A percentile compares a stretch with the other conserved stretches of the same genome.
phyloP scores from a whole-genome alignment of 2,329 filamentous ascomycete species.

The Sporothrix inflata region DNA sequence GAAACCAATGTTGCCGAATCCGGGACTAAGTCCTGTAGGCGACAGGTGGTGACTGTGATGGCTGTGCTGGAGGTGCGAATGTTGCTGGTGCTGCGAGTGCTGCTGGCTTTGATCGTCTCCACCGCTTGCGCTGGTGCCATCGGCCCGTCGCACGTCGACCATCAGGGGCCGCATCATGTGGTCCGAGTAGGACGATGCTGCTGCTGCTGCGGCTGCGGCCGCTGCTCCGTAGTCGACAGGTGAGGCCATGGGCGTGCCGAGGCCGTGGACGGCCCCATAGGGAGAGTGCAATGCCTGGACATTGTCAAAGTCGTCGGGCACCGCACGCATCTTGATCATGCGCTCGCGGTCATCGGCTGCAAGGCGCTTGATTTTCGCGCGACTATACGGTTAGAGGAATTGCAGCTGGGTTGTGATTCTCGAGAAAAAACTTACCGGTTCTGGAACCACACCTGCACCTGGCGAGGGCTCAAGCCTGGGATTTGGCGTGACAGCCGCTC shows the following conservation, averaged over 20 bases:
- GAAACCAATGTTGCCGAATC: conserved; percentile 69
- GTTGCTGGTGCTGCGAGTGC: conserved; percentile 9
- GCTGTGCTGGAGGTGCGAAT: conserved; percentile 16
- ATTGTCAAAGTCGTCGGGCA: conserved; percentile 72
- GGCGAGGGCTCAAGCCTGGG: conserved; percentile 84
- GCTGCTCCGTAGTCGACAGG: conserved; percentile 51
- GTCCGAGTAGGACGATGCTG: conserved; percentile 54
- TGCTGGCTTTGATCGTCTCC: conserved; percentile 55
- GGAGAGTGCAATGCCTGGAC: conserved; percentile 69
- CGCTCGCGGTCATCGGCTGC: conserved; percentile 71
- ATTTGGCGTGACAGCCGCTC: conserved; percentile 88
- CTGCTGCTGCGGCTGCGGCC: conserved; percentile 18
- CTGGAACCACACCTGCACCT: conserved; percentile 98
- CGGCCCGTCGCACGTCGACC: conserved; percentile 67
- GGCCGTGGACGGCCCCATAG: conserved; percentile 63
- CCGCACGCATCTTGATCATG: conserved; percentile 72
- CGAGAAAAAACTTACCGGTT: conserved; percentile 67
- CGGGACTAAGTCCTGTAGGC: conserved; percentile 67
- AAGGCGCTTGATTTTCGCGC: conserved; percentile 72
- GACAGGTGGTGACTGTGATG: conserved; percentile 50
- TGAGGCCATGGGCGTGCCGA: conserved; percentile 53
- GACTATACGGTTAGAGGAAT: conserved; percentile 45
- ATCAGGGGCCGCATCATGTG: conserved; percentile 70
- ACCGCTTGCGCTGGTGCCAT: conserved; percentile 43
- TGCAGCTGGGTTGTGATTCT: background rate